Percentiles rank a stretch among this genome's conserved stretches.
Conservation (phyloP, 2,329 filamentous ascomycete species). For the Geosmithia putterillii region DNA sequence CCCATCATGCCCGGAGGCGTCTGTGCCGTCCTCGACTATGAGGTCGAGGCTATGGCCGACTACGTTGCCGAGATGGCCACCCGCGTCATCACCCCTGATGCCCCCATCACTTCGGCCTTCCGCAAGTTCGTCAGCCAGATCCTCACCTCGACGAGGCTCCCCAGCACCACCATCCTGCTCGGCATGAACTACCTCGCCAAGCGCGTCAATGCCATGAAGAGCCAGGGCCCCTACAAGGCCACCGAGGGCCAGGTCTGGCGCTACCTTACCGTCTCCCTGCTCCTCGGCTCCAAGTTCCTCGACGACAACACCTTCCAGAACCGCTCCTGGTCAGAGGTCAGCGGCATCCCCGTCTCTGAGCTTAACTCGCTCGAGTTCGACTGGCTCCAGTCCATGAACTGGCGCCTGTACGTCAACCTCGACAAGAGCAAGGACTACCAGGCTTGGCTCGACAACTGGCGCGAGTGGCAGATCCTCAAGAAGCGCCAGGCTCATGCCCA, state of each 20-base stretch:
- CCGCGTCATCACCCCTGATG: constrained; percentile 40
- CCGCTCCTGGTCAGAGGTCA: constrained; percentile 91
- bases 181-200: constrained; percentile 83
- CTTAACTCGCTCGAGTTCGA: constrained; percentile 79
- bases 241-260: constrained; percentile 70
- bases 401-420: constrained; percentile 78
- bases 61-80: constrained; percentile 85
- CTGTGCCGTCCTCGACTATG: constrained; percentile 88
- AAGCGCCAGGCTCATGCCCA: constrained; percentile 38
- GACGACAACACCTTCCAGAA: constrained; percentile 98
- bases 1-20: constrained; percentile 66
- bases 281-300: constrained; percentile 88
- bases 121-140: constrained; percentile 89
- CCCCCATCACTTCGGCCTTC: constrained; percentile 55
- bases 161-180: constrained; percentile 81
- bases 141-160: constrained; percentile 77
- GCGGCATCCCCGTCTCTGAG: constrained; percentile 72
- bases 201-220: constrained; percentile 63
- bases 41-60: constrained; percentile 91
- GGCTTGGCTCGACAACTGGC: constrained; percentile 50
- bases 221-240: constrained; percentile 38
- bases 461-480: constrained; percentile 42
- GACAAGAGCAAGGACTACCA: constrained; percentile 61
- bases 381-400: constrained; percentile 74
- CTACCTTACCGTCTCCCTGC: constrained; percentile 71